Conservation (phyloP, 768 basidiomycete genomes). For the Dictyophora rubrovolvata region DNA sequence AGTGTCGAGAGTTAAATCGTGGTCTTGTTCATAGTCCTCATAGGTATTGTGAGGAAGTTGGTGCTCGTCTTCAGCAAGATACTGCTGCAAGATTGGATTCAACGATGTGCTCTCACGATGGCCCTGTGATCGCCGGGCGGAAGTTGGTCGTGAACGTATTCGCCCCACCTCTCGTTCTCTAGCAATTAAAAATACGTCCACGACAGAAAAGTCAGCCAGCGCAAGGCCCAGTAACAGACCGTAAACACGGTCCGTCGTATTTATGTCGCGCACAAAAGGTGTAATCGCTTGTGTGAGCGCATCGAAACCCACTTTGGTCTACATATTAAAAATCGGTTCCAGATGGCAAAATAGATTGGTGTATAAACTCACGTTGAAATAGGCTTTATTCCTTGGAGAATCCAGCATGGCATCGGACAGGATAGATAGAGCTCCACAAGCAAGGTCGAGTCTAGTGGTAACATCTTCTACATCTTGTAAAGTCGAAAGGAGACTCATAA, state of each 20-base stretch:
- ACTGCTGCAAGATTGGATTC: neutral
- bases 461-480: slow-evolving; percentile 26
- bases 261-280: slow-evolving; percentile 36
- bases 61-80: neutral
- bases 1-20: neutral
- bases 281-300: slow-evolving; percentile 51
- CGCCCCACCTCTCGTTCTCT: neutral
- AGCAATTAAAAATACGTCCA: slow-evolving; percentile 36
- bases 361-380: slow-evolving; percentile 49
- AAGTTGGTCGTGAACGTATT: neutral
- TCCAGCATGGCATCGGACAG: slow-evolving; percentile 53
- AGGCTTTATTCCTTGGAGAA: slow-evolving; percentile 45
- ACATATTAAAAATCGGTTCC: neutral
- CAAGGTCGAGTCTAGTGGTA: slow-evolving; percentile 36
- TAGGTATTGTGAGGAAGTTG: slow-evolving; percentile 11
- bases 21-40: slow-evolving; percentile 20
- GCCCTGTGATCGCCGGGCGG: neutral
- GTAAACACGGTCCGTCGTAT: slow-evolving; percentile 43
- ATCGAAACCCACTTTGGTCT: slow-evolving; percentile 56
- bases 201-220: slow-evolving; percentile 50
- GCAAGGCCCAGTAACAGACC: slow-evolving; percentile 63
- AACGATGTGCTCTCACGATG: neutral
- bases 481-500: slow-evolving; percentile 64
- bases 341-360: too few species aligned
- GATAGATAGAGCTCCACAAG: slow-evolving; percentile 53